Base-by-base conservation (phyloP, 768 basidiomycete species). In the Agaricus blazei region DNA sequence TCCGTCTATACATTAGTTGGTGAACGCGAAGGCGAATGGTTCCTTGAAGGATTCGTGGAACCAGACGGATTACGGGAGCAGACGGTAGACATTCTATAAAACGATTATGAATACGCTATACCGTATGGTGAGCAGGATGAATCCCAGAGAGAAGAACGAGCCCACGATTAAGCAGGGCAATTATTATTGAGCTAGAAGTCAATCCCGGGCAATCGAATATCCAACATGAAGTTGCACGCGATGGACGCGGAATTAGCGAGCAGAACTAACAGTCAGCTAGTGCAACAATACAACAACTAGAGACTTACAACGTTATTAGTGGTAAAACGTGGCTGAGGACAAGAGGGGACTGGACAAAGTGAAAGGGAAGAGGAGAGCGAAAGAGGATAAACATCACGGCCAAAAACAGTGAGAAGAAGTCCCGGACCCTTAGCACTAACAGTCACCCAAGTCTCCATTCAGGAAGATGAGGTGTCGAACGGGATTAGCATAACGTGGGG, bases 61-160 rank as follows among this genome's bases (percentile, higher is more conserved):
- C 79, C 81, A 34, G 87, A 87, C 41, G 84, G 82, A 63, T 87
- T 87, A 64, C 84, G 81, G 24, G 84, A 77, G 43, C 78, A 73
- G 61, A 75, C 71, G 45, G 70, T 73, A 61, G 72, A 71, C 70
- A 76, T 62, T 58, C 42, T 47, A 60, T 67, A 59, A 58, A 53
- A 54, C 62, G 9, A 54, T 43, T 55, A 48, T 45, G 28, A 52
- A 48, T 48, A 55, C 29, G 45, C 54, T 55, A 61, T 67, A 68
- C 61, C 58, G 61, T 67, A 70, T 42, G 19, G 51, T 53, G 59
- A 43, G 28, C 15, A 38, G 42, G 58, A 29, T 45, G 44, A 28
- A 50, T 59, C 56, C 36, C 62, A 62, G 60, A 34, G 50, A 53
- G 44, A 62, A 48, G 31, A 47, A n/a, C 29, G 28, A 48, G 46